Percentiles rank a stretch among this genome's conserved stretches.
phyloP scores from a whole-genome alignment of 2,329 filamentous ascomycete genomes.

The Colletotrichum cordylinicola region DNA sequence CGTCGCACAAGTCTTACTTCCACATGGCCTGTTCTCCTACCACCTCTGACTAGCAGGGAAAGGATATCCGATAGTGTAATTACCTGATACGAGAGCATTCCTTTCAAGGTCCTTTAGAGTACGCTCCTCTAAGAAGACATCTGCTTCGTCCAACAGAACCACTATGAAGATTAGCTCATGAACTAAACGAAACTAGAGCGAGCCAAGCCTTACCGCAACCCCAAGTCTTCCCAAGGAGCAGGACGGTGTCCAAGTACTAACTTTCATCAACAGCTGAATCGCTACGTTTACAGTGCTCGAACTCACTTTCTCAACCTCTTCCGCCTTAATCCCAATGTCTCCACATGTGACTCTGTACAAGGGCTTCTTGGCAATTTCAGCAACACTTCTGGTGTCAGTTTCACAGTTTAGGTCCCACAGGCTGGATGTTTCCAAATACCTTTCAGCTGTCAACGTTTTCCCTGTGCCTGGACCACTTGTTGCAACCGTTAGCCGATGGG shows the following conservation, averaged over 20 bases:
- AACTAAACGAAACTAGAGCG: too few species aligned
- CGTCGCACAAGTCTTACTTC: too few species aligned
- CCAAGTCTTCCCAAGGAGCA: slow-evolving; percentile 36
- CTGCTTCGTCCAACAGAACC: slow-evolving; percentile 35
- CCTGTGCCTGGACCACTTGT: slow-evolving; percentile 37
- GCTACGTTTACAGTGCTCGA: too few species aligned
- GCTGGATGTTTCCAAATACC: neutral
- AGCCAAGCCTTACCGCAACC: slow-evolving; percentile 36
- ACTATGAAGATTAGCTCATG: too few species aligned
- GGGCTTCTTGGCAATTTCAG: slow-evolving; percentile 38
- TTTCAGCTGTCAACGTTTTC: slow-evolving; percentile 42
- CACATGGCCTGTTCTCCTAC: too few species aligned
- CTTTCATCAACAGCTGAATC: too few species aligned
- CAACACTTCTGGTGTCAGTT: slow-evolving; percentile 26
- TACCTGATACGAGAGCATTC: slow-evolving; percentile 31
- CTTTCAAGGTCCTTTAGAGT: slow-evolving; percentile 65
- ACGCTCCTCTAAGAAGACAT: slow-evolving; percentile 32
- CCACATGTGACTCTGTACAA: slow-evolving; percentile 42
- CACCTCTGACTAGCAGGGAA: too few species aligned
- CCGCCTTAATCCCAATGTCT: slow-evolving; percentile 37
- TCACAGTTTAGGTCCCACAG: neutral
- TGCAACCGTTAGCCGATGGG: too few species aligned
- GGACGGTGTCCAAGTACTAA: slow-evolving; percentile 33
- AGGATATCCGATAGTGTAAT: too few species aligned
- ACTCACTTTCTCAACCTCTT: slow-evolving; percentile 34